Percentiles rank a stretch among this genome's conserved stretches.
phyloP scores from a whole-genome alignment of 2,329 filamentous ascomycete genomes.

The Daldinia sp. region DNA sequence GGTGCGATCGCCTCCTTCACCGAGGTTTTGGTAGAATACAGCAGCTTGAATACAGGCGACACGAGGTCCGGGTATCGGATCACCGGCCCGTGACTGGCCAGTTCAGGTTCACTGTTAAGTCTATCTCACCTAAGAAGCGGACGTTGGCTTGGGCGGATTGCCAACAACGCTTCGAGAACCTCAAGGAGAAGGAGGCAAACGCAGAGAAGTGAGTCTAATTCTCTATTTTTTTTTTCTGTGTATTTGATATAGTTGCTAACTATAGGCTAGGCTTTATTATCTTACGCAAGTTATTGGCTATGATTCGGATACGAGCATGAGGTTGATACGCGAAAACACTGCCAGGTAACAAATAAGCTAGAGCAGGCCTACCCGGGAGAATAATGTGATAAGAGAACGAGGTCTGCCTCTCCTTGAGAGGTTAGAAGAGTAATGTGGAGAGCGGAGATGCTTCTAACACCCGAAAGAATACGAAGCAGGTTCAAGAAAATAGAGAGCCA shows the following conservation, averaged over 20 bases:
- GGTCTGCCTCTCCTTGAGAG: not conserved
- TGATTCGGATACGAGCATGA: constrained; percentile 59
- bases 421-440: not conserved
- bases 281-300: constrained; percentile 62
- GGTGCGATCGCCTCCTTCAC: constrained; percentile 95
- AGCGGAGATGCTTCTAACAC: not conserved
- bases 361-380: constrained; percentile 26
- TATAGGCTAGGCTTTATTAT: constrained; percentile 56
- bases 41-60: constrained; percentile 86
- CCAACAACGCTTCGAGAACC: constrained; percentile 76
- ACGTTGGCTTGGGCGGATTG: constrained; percentile 75
- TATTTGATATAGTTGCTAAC: constrained; percentile 38
- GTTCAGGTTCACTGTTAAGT: constrained; percentile 87
- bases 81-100: constrained; percentile 89
- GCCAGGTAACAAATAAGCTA: constrained; percentile 32
- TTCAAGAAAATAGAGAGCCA: constrained; percentile 17
- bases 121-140: constrained; percentile 73
- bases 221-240: not conserved
- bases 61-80: constrained; percentile 90
- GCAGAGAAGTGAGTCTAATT: constrained; percentile 76
- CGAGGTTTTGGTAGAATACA: constrained; percentile 82
- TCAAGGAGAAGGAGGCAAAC: constrained; percentile 71
- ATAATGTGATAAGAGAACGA: constrained; percentile 28
- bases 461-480: not conserved
- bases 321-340: constrained; percentile 54